A percentile compares a stretch with the other conserved stretches of the same genome.
phyloP scores from a whole-genome alignment of 2,329 filamentous ascomycete species.

The Ceratocystis ficicola region DNA sequence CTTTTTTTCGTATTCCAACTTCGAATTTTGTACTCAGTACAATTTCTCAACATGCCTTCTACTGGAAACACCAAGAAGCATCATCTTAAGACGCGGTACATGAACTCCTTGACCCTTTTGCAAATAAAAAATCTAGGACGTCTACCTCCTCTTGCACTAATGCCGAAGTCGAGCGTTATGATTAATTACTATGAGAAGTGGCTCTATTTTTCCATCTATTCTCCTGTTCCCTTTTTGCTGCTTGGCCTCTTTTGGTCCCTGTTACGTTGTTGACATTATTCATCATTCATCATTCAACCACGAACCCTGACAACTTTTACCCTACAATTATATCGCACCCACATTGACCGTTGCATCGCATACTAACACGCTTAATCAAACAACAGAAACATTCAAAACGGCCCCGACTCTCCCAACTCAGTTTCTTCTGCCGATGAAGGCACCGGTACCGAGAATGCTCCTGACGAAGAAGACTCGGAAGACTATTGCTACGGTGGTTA shows the following conservation, averaged over 20 bases:
- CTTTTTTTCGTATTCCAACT: background rate
- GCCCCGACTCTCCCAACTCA: slow-evolving; percentile 57
- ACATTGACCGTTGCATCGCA: background rate
- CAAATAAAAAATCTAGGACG: slow-evolving; percentile 1
- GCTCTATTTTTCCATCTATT: background rate
- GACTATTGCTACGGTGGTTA: slow-evolving; percentile 99
- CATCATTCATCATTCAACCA: background rate
- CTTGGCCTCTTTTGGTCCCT: background rate
- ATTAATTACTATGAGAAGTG: too few species aligned
- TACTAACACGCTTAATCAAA: background rate
- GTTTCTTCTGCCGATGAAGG: slow-evolving; percentile 67
- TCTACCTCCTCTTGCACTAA: background rate
- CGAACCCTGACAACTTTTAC: background rate
- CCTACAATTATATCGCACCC: background rate
- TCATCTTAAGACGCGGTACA: slow-evolving; percentile 20
- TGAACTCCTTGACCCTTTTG: background rate
- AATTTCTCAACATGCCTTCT: slow-evolving; percentile 14
- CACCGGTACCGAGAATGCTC: slow-evolving; percentile 79
- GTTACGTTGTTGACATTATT: background rate
- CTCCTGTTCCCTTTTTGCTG: background rate
- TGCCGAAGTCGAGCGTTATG: background rate
- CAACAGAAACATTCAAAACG: slow-evolving; percentile 28
- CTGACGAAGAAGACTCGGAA: slow-evolving; percentile 96
- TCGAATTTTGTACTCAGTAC: background rate
- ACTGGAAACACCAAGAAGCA: slow-evolving; percentile 18